Evolutionary conservation across 2,329 filamentous ascomycete species (phyloP).

Genomic region (Verticillium zaregamsianum): DNA sequence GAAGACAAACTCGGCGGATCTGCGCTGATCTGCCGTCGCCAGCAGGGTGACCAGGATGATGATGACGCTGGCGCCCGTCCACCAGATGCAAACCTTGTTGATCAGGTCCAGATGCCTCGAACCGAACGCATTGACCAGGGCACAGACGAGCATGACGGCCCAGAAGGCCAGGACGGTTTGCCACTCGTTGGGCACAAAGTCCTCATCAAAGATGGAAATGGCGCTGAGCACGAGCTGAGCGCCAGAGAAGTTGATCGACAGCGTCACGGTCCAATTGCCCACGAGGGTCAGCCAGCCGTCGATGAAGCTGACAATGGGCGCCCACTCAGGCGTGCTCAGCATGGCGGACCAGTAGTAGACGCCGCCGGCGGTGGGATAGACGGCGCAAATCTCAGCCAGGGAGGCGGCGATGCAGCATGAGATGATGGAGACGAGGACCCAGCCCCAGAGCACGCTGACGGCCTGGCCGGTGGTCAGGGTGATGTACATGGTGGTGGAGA

Average conservation of each 20-base stretch:
- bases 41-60: slow-evolving; percentile 47
- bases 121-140: slow-evolving; percentile 60
- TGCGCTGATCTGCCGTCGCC: slow-evolving; percentile 52
- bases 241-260: slow-evolving; percentile 67
- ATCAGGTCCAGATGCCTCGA: slow-evolving; percentile 59
- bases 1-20: slow-evolving; percentile 63
- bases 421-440: slow-evolving; percentile 61
- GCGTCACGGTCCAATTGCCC: slow-evolving; percentile 65
- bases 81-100: slow-evolving; percentile 70
- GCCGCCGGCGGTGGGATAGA: slow-evolving; percentile 64
- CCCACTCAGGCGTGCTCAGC: slow-evolving; percentile 60
- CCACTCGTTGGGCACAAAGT: slow-evolving; percentile 63
- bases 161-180: slow-evolving; percentile 70
- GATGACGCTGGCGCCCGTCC: slow-evolving; percentile 62
- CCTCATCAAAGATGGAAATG: slow-evolving; percentile 66
- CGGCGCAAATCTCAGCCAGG: slow-evolving; percentile 65
- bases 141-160: slow-evolving; percentile 64
- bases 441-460: slow-evolving; percentile 68
- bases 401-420: slow-evolving; percentile 61
- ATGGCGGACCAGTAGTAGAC: slow-evolving; percentile 71
- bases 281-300: slow-evolving; percentile 70
- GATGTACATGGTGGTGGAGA: slow-evolving; percentile 65
- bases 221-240: slow-evolving; percentile 55
- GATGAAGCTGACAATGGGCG: slow-evolving; percentile 64
- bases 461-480: slow-evolving; percentile 64